Conservation (phyloP, 73 alveolate species). For the Tetrahymena malaccensis region DNA sequence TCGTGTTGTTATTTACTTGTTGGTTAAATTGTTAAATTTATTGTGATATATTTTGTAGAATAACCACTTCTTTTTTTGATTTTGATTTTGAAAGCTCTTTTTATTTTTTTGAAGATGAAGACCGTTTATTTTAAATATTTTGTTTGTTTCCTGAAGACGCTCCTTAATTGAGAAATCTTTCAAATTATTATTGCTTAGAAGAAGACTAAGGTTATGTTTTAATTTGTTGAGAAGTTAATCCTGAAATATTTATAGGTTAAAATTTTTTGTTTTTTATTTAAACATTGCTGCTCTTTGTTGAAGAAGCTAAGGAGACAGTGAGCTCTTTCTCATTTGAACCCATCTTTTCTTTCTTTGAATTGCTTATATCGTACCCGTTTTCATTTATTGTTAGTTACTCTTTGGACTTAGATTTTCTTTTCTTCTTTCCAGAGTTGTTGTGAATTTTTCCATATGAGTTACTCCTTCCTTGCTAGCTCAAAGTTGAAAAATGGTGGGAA, state of each 20-base stretch:
- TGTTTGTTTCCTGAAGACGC: not conserved
- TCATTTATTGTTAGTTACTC: not conserved
- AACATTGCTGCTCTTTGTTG: not conserved
- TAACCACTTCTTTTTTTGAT: not conserved
- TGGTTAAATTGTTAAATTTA: not conserved
- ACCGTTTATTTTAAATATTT: not conserved
- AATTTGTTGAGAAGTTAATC: not conserved
- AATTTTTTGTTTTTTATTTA: not conserved
- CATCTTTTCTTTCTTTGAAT: not conserved
- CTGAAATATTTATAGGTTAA: not conserved
- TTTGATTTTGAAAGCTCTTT: not conserved
- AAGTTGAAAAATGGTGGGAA: not conserved
- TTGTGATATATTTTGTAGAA: not conserved
- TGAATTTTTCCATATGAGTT: not conserved
- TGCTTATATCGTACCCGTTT: not conserved
- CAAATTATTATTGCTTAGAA: not conserved
- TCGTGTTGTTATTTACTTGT: not conserved
- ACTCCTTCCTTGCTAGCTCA: not conserved
- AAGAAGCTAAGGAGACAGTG: not conserved
- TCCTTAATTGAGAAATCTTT: not conserved
- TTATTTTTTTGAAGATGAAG: not conserved
- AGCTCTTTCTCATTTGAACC: not conserved
- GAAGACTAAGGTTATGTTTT: not conserved
- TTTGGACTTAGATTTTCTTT: not conserved
- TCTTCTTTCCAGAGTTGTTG: not conserved